Base-by-base conservation (phyloP, 495 filamentous ascomycete species). In the Cryomyces antarcticus region DNA sequence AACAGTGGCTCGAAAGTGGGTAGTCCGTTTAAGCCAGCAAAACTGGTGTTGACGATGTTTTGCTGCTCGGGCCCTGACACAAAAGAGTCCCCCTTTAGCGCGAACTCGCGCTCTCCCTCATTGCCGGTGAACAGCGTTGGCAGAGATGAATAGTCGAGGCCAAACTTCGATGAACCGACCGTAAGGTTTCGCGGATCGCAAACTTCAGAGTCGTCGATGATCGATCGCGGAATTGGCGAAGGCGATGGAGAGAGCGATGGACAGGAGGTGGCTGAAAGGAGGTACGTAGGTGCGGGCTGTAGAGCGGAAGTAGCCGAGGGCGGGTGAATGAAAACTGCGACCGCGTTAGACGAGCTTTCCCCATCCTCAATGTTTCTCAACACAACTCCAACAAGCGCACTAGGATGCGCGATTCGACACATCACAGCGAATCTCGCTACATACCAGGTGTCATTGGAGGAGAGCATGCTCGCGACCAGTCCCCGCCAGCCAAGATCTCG, bases 361-460 rank as follows among this genome's bases (percentile, higher is more conserved):
- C 37, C 24, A 12, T 28, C 17, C 24, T 38, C 24, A 27, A 41
- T 36, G 7, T 7, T 7, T 27, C 7, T 17, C 37, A 39, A 6
- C 7, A 39, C 37, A 28, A 7, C 37, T 39, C 17, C 9, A 39
- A 7, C 9, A 10, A 6, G 24, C 17, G 37, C 9, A 39, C 37
- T 6, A 35, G 31, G n/a, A n/a, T 35, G 31, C n/a, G n/a, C n/a
- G n/a, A n/a, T n/a, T n/a, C n/a, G n/a, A n/a, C n/a, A n/a, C n/a
- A n/a, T n/a, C n/a, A n/a, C n/a, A n/a, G n/a, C n/a, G n/a, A 12
- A 35, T 12, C 7, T 7, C 7, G 12, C 33, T 49, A 78, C 84
- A 61, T 79, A 95, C 87, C 81, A 73, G 89, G 89, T 55, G 86
- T 89, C 68, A 96, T 70, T 6, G 84, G 83, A 45, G 89, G 86